Base-by-base conservation (phyloP, 139 green algal species). In the Picochlorum sp. region DNA sequence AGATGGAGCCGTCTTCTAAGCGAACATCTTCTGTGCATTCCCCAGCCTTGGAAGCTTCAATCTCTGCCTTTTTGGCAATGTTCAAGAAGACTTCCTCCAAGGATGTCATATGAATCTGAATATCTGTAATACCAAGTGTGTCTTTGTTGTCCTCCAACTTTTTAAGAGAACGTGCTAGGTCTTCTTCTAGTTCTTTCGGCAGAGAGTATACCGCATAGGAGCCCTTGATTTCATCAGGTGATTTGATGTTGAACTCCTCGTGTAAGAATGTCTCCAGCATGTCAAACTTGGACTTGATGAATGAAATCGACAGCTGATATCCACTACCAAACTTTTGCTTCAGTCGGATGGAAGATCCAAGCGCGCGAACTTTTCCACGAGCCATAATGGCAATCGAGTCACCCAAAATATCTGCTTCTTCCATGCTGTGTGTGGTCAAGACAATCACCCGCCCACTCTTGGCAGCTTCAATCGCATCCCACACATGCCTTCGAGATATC, bases 371-470 rank as follows among this genome's bases (percentile, higher is more conserved):
- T 57, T 71, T 65, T 16, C 92, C 92, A 11, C 82, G 68, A 4
- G 88, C 90, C 88, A 98, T 96, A 79, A 98, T 95, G 50, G 73
- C 90, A 57, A 98, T 88, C 34, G 83, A 72, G 80, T 95, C 87
- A 13, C 85, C 89, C 58, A 97, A 80, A 21, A 95, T 90, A 72
- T 97, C 92, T 7, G 92, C 94, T 75, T 97, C 91, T 80, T 98
- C 89, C 92, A 98, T 98, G 51, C 54, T 82, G 82, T 98, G 92
- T 6, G 92, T 96, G 24, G 92, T 98, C 50, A 98, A 81, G 34
- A 98, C 75, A 45, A 95, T 88, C 61, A 85, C 88, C 4, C 85
- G 80, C 4, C 78, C 76, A 4, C 57, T 6, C 61, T 86, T 89
- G 21, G 82, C 81, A 21, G 67, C 72, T 69, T 89, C 78, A 63